Percentiles rank a stretch among this genome's conserved stretches.
Conservation (phyloP, 768 basidiomycete species). For the Psilocybe azurescens region DNA sequence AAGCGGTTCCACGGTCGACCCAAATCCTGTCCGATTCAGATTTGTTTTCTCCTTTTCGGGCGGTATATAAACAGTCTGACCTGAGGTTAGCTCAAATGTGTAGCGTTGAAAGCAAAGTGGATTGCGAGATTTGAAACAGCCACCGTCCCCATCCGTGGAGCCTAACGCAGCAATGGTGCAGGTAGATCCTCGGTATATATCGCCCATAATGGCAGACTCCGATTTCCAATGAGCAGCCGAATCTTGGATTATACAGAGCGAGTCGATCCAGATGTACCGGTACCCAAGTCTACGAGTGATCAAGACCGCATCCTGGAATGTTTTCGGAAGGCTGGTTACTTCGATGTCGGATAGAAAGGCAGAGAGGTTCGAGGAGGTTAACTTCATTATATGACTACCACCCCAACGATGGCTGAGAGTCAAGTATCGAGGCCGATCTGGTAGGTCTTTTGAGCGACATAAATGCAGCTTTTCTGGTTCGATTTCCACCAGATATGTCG, state of each 20-base stretch:
- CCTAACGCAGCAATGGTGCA: conserved; percentile 18
- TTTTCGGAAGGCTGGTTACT: conserved; percentile 6
- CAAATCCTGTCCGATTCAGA: conserved; percentile 2
- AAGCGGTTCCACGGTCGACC: conserved; percentile 12
- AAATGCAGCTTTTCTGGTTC: neutral
- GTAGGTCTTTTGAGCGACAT: conserved; percentile 1
- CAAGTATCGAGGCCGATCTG: conserved; percentile 2
- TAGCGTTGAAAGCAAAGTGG: conserved; percentile 16
- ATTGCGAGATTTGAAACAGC: conserved; percentile 15
- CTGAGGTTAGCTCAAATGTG: conserved; percentile 3
- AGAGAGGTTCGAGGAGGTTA: neutral
- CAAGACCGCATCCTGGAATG: conserved; percentile 14
- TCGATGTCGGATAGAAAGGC: neutral
- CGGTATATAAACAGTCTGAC: conserved; percentile 3
- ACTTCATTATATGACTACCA: conserved; percentile 11
- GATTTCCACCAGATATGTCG: conserved; percentile 9
- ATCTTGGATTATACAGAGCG: conserved; percentile 18
- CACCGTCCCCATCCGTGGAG: conserved; percentile 14
- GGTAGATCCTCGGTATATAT: conserved; percentile 13
- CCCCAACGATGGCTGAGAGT: conserved; percentile 18
- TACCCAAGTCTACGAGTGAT: conserved; percentile 13
- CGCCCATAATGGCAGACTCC: conserved; percentile 19
- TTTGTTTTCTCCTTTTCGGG: conserved; percentile 3
- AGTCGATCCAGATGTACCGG: conserved; percentile 19
- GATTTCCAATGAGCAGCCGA: conserved; percentile 14